A percentile compares a stretch with the other conserved stretches of the same genome.
phyloP scores from a whole-genome alignment of 257 asterid species.

The Scutellaria baicalensis region DNA sequence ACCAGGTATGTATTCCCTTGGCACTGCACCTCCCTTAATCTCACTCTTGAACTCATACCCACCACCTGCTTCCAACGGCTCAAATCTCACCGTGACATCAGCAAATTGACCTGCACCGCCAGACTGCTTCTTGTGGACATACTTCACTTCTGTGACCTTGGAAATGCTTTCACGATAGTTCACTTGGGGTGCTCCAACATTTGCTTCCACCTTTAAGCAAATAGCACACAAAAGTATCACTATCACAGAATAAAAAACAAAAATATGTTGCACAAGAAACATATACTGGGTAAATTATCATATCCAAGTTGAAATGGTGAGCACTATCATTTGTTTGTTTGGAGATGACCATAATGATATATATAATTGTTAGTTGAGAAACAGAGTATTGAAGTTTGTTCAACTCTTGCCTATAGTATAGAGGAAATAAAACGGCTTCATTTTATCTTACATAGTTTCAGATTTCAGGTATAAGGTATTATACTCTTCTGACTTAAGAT shows the following conservation, averaged over 20 bases:
- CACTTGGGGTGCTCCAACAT: constrained; percentile 99
- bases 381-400: background rate
- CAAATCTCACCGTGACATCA: constrained; percentile 81
- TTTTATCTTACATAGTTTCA: background rate
- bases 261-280: background rate
- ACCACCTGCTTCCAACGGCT: constrained; percentile 77
- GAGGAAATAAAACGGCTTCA: background rate
- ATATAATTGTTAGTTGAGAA: background rate
- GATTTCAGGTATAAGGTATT: background rate
- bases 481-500: background rate
- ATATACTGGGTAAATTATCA: background rate
- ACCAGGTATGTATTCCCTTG: constrained; percentile 93
- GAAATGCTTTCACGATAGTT: constrained; percentile 97
- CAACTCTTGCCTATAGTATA: background rate
- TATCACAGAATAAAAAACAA: background rate
- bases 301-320: background rate
- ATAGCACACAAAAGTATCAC: background rate
- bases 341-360: background rate
- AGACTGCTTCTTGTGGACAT: constrained; percentile 92
- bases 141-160: constrained; percentile 63
- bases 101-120: constrained; percentile 99
- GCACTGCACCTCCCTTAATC: constrained; percentile 95
- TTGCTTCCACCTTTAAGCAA: constrained; percentile 78
- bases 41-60: constrained; percentile 97
- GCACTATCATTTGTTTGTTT: background rate